Evolutionary conservation across 805 yeast genomes (phyloP).

Genomic region (Pachysolen tannophilus): DNA sequence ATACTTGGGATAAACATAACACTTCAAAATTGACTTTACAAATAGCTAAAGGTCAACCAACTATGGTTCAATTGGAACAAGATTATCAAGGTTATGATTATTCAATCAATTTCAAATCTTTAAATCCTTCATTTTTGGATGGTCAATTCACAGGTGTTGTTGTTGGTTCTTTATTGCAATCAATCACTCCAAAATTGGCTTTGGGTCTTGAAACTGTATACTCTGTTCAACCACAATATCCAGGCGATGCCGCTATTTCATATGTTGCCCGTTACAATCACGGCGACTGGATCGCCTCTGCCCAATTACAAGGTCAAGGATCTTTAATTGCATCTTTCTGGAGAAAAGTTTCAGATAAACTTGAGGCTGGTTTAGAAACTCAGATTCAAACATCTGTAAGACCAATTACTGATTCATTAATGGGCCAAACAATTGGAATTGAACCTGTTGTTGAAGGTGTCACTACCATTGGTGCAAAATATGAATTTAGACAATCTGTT

Average conservation of each 20-base stretch:
- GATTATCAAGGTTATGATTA: constrained; percentile 88
- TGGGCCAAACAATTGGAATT: constrained; percentile 74
- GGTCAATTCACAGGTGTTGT: constrained; percentile 85
- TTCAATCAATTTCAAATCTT: constrained; percentile 80
- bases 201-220: constrained; percentile 91
- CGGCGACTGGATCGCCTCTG: constrained; percentile 88
- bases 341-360: constrained; percentile 87
- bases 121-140: constrained; percentile 77
- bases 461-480: constrained; percentile 93
- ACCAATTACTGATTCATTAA: constrained; percentile 67
- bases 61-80: constrained; percentile 94
- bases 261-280: constrained; percentile 80
- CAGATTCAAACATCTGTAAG: constrained; percentile 68
- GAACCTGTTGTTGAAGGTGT: constrained; percentile 84
- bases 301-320: constrained; percentile 91
- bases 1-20: constrained; percentile 78
- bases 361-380: constrained; percentile 92
- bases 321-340: constrained; percentile 83
- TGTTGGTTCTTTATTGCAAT: constrained; percentile 85
- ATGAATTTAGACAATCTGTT: constrained; percentile 93
- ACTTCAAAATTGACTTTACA: constrained; percentile 83
- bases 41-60: constrained; percentile 80
- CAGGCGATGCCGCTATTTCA: constrained; percentile 88
- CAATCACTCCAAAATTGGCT: constrained; percentile 74
- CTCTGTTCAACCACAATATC: constrained; percentile 58